A percentile compares a stretch with the other conserved stretches of the same genome.
Conservation (phyloP, 352 stramenopile genomes). For the Phytophthora pini region DNA sequence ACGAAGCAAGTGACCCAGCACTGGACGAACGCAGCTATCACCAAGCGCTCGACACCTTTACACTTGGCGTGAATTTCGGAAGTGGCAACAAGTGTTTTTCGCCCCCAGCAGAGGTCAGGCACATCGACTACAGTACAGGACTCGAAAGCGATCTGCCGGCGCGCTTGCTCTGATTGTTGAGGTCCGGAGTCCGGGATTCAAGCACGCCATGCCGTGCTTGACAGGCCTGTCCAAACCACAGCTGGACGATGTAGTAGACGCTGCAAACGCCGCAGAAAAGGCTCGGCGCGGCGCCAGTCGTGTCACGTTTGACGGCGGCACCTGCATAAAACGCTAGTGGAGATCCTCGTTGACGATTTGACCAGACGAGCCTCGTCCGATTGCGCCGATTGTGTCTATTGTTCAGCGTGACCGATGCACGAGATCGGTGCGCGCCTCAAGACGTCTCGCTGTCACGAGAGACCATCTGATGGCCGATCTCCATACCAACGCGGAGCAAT, state of each 20-base stretch:
- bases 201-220: conserved; percentile 27
- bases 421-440: neutral
- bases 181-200: conserved; percentile 18
- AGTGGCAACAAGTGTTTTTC: conserved; percentile 27
- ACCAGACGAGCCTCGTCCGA: conserved; percentile 16
- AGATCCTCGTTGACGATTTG: conserved; percentile 25
- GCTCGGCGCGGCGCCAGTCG: conserved; percentile 22
- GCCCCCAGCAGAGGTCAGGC: conserved; percentile 12
- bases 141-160: conserved; percentile 9
- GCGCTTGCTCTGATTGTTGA: conserved; percentile 19
- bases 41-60: conserved; percentile 16
- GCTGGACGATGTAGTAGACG: conserved; percentile 20
- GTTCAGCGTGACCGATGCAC: conserved; percentile 11
- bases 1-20: conserved; percentile 5
- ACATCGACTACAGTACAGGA: conserved; percentile 5
- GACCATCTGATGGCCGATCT: conserved; percentile 16
- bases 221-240: conserved; percentile 33
- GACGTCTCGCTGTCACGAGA: conserved; percentile 7
- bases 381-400: conserved; percentile 9
- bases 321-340: conserved; percentile 14
- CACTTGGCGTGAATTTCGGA: conserved; percentile 29
- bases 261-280: conserved; percentile 26
- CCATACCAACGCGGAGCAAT: conserved; percentile 29
- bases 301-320: conserved; percentile 24
- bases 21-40: conserved; percentile 6